Percentiles rank a stretch among this genome's conserved stretches.
phyloP scores from a whole-genome alignment of 2,329 filamentous ascomycete genomes.

The Thelonectria olida region DNA sequence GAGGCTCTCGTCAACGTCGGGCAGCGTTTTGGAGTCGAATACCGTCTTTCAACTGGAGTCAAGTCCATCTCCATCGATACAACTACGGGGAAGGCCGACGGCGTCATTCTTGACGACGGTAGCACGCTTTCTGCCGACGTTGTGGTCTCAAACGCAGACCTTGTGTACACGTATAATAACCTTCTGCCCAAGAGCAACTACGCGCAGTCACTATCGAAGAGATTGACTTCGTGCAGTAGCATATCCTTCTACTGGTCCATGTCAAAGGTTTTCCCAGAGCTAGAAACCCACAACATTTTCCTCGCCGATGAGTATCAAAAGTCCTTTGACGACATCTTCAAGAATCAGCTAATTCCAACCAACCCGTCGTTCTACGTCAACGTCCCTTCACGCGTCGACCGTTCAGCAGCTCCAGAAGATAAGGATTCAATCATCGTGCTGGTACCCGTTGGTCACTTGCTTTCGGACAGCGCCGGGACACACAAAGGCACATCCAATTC shows the following conservation, averaged over 20 bases:
- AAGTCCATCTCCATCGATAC: constrained; percentile 60
- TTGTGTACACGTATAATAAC: constrained; percentile 79
- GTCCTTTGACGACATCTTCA: constrained; percentile 81
- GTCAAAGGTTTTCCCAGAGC: constrained; percentile 66
- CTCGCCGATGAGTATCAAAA: constrained; percentile 76
- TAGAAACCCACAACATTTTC: constrained; percentile 80
- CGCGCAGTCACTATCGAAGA: constrained; percentile 52
- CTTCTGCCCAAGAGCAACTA: constrained; percentile 64
- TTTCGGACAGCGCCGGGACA: constrained; percentile 14
- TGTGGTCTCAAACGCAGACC: constrained; percentile 76
- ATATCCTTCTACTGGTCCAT: constrained; percentile 83
- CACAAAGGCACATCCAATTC: no score
- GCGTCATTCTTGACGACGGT: constrained; percentile 67
- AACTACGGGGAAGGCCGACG: constrained; percentile 55
- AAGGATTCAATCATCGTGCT: constrained; percentile 75
- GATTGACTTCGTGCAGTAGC: constrained; percentile 72
- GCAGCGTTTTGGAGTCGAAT: constrained; percentile 68
- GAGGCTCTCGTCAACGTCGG: constrained; percentile 72
- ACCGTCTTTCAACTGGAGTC: constrained; percentile 68
- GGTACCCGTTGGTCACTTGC: constrained; percentile 76
- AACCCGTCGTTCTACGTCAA: constrained; percentile 82
- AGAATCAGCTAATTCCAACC: constrained; percentile 70
- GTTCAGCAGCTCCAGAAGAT: constrained; percentile 70
- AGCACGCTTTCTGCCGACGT: constrained; percentile 70
- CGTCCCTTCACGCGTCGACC: constrained; percentile 75